Evolutionary conservation across 2,329 filamentous ascomycete species (phyloP), one percentile per base, ranked within the genome.

Genomic region (Lasiodiplodia gonubiensis): DNA sequence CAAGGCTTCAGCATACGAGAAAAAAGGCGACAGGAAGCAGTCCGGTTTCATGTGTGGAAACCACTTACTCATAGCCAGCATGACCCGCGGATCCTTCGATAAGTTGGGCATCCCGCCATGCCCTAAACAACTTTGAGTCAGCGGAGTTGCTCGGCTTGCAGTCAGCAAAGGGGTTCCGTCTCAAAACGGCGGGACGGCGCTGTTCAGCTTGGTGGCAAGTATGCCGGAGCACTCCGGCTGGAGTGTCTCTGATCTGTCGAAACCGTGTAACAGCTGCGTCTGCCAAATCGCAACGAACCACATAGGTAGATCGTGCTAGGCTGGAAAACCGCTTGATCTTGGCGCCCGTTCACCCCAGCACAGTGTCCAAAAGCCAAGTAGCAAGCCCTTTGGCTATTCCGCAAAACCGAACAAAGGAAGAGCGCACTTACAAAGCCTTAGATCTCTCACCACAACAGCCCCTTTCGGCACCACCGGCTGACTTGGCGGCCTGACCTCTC

Each of bases 71-170:
- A 74, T 72, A 7, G 72, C 73, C 10, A 75, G 71, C 74, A 75
- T 75, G 27, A 76, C 71, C 39, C 74, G 64, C 0, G 72, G 71
- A 11, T 69, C 76, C 4, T 80, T 74, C 1, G 83, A 84, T 51
- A 75, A 71, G 70, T 90, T 89, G 1, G 86, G 86, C 84, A 88
- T 88, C 0, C 87, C 88, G 0, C 86, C 86, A 73, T 90, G 87
- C 87, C 88, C 59, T 61, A 25, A 37, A 61, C 14, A 18, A 18
- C 14, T 7, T 30, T n/a, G 27, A 12, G 42, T 61, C 30, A 61
- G 46, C 59, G 10, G 6, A 30, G 11, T 27, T 25, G 39, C 54
- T 33, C 55, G 53, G n/a, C 30, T n/a, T 39, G 1, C 14, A 21
- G 18, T 23, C 55, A 8, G 16, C 14, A 30, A 7, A 39, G 37